A percentile compares a stretch with the other conserved stretches of the same genome.
Conservation (phyloP, 2,329 filamentous ascomycete species). For the Ophiostoma populinum region DNA sequence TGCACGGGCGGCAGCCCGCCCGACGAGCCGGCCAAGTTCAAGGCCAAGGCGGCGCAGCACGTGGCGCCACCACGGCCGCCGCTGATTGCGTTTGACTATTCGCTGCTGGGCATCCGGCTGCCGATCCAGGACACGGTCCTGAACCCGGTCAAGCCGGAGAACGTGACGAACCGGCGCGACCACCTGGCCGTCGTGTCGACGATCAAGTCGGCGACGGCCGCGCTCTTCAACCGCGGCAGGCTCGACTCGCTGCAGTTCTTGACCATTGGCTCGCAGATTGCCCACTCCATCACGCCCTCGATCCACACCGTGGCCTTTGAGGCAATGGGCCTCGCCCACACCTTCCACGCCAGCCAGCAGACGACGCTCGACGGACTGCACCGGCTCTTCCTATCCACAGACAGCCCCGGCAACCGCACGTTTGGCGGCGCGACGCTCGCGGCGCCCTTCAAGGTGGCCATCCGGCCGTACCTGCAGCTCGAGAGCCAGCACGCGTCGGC, state of each 20-base stretch:
- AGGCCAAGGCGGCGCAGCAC: conserved; percentile 24
- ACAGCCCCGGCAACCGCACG: conserved; percentile 15
- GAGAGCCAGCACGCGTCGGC: conserved; percentile 51
- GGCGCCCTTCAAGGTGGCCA: conserved; percentile 53
- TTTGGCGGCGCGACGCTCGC: conserved; percentile 54
- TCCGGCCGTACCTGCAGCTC: conserved; percentile 45
- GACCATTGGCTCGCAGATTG: conserved; percentile 49
- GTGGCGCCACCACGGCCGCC: conserved; percentile 31
- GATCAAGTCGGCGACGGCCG: conserved; percentile 35
- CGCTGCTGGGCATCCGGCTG: conserved; percentile 24
- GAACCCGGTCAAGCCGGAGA: conserved; percentile 32
- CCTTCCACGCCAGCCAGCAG: conserved; percentile 42
- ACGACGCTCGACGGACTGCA: conserved; percentile 43
- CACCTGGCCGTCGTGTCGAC: conserved; percentile 33
- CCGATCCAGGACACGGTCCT: conserved; percentile 30
- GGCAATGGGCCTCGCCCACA: conserved; percentile 48
- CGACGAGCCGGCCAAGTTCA: conserved; percentile 29
- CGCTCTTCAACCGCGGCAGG: conserved; percentile 42
- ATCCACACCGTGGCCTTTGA: conserved; percentile 57
- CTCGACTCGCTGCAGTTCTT: conserved; percentile 52
- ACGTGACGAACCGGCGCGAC: conserved; percentile 23
- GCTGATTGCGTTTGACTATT: conserved; percentile 29
- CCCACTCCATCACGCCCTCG: conserved; percentile 52
- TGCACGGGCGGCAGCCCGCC: conserved; percentile 37
- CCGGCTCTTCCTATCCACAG: conserved; percentile 35